phyloP scores from a whole-genome alignment of 2,329 filamentous ascomycete species.

The Diatrype stigma region DNA sequence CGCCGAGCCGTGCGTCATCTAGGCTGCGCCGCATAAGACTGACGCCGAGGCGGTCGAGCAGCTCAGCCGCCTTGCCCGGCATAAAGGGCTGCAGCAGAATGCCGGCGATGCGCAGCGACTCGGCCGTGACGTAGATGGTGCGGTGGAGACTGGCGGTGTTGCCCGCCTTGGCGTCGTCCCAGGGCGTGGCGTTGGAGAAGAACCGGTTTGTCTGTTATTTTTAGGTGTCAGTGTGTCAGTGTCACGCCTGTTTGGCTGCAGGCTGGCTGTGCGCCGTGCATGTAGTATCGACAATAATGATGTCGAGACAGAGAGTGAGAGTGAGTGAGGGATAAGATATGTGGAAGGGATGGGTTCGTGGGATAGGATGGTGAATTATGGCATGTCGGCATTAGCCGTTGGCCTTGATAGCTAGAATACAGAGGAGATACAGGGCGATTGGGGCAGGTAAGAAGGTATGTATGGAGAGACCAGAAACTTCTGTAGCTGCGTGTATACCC shows the following conservation, averaged over 20 bases:
- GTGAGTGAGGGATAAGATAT: too few species aligned
- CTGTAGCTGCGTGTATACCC: too few species aligned
- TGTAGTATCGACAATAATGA: too few species aligned
- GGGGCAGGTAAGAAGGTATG: background rate
- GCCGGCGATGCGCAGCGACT: conserved; percentile 72
- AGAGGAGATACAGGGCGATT: background rate
- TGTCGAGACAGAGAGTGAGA: too few species aligned
- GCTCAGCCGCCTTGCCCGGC: conserved; percentile 66
- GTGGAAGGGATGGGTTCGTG: too few species aligned
- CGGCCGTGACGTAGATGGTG: conserved; percentile 66
- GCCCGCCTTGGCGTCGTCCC: conserved; percentile 49
- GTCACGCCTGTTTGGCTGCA: too few species aligned
- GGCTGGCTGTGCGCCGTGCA: too few species aligned
- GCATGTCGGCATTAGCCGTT: too few species aligned
- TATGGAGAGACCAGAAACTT: background rate
- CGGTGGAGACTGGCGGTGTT: conserved; percentile 42
- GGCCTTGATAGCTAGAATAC: too few species aligned
- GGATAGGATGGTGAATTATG: too few species aligned
- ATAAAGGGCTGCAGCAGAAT: conserved; percentile 92
- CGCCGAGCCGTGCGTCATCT: conserved; percentile 55
- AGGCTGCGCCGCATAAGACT: conserved; percentile 56
- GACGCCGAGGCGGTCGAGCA: conserved; percentile 79
- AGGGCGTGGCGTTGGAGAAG: conserved; percentile 63
- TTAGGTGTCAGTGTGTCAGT: conserved; percentile 10
- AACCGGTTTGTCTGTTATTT: conserved; percentile 61